These are phyloP conservation scores for Quercus mongolica DNA, from an alignment of 306 rosid species.

Conservation along the genomic window DNA sequence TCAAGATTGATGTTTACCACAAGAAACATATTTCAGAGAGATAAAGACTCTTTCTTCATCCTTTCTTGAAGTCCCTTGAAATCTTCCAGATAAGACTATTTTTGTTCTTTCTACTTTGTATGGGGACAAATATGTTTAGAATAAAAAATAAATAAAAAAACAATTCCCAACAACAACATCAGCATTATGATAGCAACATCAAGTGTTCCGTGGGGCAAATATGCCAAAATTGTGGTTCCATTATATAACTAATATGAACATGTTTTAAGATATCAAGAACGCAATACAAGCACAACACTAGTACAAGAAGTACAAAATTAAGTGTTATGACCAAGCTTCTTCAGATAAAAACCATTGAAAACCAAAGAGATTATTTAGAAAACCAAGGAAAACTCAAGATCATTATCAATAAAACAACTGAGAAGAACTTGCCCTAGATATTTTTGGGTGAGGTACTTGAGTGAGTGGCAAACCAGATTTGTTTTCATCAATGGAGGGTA, in stretches of 20 bases:
- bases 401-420: not conserved
- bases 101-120: not conserved
- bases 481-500: slow-evolving; percentile 81
- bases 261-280: not conserved
- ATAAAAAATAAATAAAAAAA: not conserved
- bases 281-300: not conserved
- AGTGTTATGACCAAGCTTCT: not conserved
- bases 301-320: too few species aligned
- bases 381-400: slow-evolving; percentile 9
- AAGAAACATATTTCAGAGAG: not conserved
- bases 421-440: slow-evolving; percentile 73
- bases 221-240: not conserved
- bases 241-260: not conserved
- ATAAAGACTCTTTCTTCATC: not conserved
- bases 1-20: not conserved
- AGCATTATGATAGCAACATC: not conserved
- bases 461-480: slow-evolving; percentile 73
- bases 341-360: not conserved
- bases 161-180: not conserved
- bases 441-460: slow-evolving; percentile 77
- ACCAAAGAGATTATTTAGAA: not conserved
- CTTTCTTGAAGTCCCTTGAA: not conserved
- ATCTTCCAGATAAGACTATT: not conserved
- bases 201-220: not conserved
- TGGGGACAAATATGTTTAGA: not conserved